Conservation (phyloP, 2,329 filamentous ascomycete species). For the Diatrype stigma region DNA sequence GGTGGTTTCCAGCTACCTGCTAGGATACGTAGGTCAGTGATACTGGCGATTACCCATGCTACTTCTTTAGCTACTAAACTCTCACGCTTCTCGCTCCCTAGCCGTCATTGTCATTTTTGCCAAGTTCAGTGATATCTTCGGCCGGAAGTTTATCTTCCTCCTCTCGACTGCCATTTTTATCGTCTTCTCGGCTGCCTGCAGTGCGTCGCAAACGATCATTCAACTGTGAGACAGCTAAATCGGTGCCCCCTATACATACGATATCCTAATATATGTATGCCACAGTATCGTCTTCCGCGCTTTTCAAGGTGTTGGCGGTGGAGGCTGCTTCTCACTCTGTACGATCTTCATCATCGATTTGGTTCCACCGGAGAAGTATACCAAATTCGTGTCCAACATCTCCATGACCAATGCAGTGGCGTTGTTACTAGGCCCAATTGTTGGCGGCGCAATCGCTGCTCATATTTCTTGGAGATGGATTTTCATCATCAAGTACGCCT, state of each 20-base stretch:
- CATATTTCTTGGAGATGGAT: constrained; percentile 21
- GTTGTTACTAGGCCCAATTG: constrained; percentile 15
- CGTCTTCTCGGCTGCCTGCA: constrained; percentile 10
- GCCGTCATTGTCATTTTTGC: constrained; percentile 10
- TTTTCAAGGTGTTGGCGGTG: constrained; percentile 12
- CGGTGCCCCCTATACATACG: not conserved
- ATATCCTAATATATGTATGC: not conserved
- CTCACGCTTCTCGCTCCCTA: not conserved
- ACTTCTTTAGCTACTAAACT: not conserved
- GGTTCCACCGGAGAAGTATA: constrained; percentile 13
- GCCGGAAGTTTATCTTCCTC: constrained; percentile 5
- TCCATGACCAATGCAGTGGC: constrained; percentile 9
- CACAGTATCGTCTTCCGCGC: constrained; percentile 8
- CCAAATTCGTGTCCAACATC: constrained; percentile 7
- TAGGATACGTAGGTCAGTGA: constrained; percentile 15
- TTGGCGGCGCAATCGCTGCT: constrained; percentile 17
- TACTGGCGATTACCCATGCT: not conserved
- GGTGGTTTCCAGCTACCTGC: constrained; percentile 15
- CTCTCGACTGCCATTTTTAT: constrained; percentile 3
- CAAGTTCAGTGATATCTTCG: constrained; percentile 12
- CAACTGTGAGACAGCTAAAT: constrained; percentile 8
- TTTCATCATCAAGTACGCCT: constrained; percentile 19
- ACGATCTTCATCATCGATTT: constrained; percentile 13
- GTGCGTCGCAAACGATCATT: constrained; percentile 6
- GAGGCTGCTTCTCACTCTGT: constrained; percentile 9